Evolutionary conservation across 495 filamentous ascomycete species (phyloP).

Genomic region (Apiosordaria backusii): DNA sequence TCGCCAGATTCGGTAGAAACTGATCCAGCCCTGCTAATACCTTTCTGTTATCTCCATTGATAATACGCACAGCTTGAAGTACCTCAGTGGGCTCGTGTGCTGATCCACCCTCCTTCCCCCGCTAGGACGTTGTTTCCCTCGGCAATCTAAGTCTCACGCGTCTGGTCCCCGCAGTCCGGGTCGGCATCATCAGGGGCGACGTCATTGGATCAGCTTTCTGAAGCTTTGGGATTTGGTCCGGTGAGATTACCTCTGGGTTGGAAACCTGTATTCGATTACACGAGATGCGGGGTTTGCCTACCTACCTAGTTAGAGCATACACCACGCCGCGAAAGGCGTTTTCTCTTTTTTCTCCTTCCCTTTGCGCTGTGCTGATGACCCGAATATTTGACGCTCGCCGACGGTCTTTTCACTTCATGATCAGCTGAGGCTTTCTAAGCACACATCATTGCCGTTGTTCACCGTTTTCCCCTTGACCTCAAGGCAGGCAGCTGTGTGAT

Average conservation of each 20-base stretch:
- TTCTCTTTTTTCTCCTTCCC: background rate
- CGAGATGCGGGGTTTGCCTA: background rate
- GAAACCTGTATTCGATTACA: background rate
- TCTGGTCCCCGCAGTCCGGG: background rate
- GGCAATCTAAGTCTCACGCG: background rate
- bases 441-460: background rate
- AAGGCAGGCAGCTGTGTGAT: no score
- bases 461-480: no score
- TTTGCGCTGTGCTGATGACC: background rate
- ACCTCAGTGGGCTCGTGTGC: no score
- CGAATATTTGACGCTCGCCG: background rate
- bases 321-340: background rate
- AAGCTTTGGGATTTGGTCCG: background rate
- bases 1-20: no score
- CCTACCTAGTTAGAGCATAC: background rate
- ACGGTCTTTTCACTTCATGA: background rate
- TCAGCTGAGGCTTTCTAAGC: background rate
- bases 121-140: no score
- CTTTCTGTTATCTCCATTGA: no score
- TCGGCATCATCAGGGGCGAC: background rate
- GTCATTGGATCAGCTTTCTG: background rate
- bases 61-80: no score
- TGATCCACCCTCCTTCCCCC: no score
- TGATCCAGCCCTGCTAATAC: no score
- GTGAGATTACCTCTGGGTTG: background rate